Conservation (phyloP, 2,329 filamentous ascomycete species). For the Microdochium paspali region DNA sequence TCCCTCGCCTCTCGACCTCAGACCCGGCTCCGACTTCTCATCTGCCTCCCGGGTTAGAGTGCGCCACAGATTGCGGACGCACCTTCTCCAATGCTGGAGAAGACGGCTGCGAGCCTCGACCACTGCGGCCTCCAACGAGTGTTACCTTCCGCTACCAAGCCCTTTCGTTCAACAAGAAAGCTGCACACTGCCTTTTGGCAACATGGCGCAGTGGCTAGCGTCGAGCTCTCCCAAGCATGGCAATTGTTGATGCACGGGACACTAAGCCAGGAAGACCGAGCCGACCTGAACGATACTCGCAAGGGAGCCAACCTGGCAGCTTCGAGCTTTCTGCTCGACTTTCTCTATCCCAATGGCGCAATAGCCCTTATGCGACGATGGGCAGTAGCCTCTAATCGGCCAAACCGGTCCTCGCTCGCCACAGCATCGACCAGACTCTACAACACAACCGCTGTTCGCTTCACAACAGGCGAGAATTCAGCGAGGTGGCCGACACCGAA, state of each 20-base stretch:
- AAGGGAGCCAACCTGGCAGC: conserved; percentile 21
- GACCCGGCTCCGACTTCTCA: neutral
- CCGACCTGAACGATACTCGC: neutral
- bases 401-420: conserved; percentile 11
- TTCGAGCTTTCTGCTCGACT: conserved; percentile 44
- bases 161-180: conserved; percentile 28
- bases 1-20: neutral
- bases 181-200: conserved; percentile 44
- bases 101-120: conserved; percentile 46
- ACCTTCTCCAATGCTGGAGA: conserved; percentile 42
- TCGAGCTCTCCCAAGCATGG: conserved; percentile 36
- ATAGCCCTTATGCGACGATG: conserved; percentile 29
- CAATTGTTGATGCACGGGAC: conserved; percentile 24
- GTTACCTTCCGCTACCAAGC: conserved; percentile 27
- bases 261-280: neutral
- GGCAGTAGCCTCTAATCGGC: conserved; percentile 6
- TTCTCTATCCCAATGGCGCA: conserved; percentile 41
- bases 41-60: neutral
- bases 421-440: conserved; percentile 14
- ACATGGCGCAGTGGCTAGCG: conserved; percentile 35
- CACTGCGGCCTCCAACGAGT: conserved; percentile 44
- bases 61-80: neutral
- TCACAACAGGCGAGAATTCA: neutral
- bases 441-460: neutral
- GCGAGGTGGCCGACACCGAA: neutral